phyloP scores from a whole-genome alignment of 2,329 filamentous ascomycete genomes.

The Achaetomium macrosporum region DNA sequence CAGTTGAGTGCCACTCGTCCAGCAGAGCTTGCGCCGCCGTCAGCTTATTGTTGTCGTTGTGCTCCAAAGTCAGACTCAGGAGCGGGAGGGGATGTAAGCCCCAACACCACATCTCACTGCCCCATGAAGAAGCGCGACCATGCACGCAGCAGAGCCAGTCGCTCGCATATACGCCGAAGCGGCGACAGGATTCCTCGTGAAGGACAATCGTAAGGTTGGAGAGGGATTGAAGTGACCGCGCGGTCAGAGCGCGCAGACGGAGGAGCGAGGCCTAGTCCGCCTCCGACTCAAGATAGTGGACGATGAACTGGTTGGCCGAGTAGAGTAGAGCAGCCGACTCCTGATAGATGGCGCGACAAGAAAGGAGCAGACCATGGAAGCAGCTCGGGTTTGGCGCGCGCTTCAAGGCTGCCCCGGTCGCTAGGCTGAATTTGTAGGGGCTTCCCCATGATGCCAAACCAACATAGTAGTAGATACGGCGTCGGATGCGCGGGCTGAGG shows the following conservation, averaged over 20 bases:
- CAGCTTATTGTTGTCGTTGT: background rate
- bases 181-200: conserved; percentile 11
- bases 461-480: background rate
- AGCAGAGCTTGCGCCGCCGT: background rate
- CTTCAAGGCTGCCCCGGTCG: background rate
- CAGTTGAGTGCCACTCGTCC: conserved; percentile 5
- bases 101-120: background rate
- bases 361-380: conserved; percentile 14
- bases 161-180: background rate
- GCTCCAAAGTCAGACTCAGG: background rate
- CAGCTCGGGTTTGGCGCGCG: background rate
- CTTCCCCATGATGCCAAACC: background rate
- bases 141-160: background rate
- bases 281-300: background rate
- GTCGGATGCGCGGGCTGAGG: background rate
- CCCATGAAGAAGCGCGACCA: background rate
- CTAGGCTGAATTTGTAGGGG: background rate
- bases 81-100: background rate
- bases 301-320: conserved; percentile 11
- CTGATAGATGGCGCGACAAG: conserved; percentile 11
- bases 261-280: conserved; percentile 1
- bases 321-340: conserved; percentile 14
- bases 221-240: conserved; percentile 1
- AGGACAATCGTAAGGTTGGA: conserved; percentile 13
- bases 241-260: conserved; percentile 3